Conservation (phyloP, 2,329 filamentous ascomycete species). For the Cladophialophora immunda region DNA sequence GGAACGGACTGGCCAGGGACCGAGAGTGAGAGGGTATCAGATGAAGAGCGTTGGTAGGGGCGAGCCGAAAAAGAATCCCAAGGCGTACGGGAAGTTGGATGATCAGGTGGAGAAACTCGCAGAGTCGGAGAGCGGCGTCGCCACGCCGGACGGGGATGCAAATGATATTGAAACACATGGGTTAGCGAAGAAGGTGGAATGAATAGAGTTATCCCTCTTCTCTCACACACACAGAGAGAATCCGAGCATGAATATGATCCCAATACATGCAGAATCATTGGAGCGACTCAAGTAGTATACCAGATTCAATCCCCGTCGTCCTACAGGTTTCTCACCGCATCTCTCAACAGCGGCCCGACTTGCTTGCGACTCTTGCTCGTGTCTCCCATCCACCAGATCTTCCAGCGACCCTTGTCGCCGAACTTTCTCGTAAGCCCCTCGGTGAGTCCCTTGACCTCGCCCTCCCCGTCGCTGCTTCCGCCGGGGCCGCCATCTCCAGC, state of each 20-base stretch:
- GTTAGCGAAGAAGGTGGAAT: slow-evolving; percentile 47
- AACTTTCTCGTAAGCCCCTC: slow-evolving; percentile 48
- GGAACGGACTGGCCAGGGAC: slow-evolving; percentile 76
- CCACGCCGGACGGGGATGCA: slow-evolving; percentile 60
- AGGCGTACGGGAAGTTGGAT: slow-evolving; percentile 70
- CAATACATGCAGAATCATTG: not conserved
- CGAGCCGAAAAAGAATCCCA: slow-evolving; percentile 70
- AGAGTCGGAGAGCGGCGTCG: slow-evolving; percentile 60
- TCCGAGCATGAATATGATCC: not conserved
- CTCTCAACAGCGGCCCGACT: slow-evolving; percentile 67
- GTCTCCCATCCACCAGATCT: slow-evolving; percentile 65
- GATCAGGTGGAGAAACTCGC: slow-evolving; percentile 57
- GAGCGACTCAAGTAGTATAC: not conserved
- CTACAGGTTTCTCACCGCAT: slow-evolving; percentile 44
- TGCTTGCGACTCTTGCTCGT: slow-evolving; percentile 69
- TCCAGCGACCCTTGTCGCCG: slow-evolving; percentile 47
- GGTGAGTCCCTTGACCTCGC: slow-evolving; percentile 44
- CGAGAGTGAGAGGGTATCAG: slow-evolving; percentile 81
- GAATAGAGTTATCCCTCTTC: not conserved
- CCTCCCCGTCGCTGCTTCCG: not conserved
- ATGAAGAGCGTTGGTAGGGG: slow-evolving; percentile 74
- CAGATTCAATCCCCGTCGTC: not conserved
- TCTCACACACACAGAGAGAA: not conserved
- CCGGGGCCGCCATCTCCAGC: slow-evolving; percentile 27
- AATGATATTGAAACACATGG: slow-evolving; percentile 64